A percentile compares a stretch with the other conserved stretches of the same genome.
Evolutionary conservation across 495 filamentous ascomycete species (phyloP).

Genomic region (Talaromyces stipitatus): DNA sequence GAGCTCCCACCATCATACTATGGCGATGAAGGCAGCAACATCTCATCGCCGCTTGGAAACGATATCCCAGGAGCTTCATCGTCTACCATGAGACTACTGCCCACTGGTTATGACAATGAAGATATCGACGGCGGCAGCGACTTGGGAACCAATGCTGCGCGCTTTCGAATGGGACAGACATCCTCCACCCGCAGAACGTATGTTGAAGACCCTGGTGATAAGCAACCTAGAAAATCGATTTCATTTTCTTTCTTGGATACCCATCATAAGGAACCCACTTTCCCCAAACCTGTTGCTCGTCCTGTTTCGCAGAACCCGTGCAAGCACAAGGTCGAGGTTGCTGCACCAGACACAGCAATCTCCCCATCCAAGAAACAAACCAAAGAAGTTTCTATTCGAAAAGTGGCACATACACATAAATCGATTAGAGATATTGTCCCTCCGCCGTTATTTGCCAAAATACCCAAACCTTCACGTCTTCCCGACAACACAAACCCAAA

Average conservation of each 20-base stretch:
- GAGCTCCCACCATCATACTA: slow-evolving; percentile 36
- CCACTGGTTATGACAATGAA: slow-evolving; percentile 37
- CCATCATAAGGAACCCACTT: slow-evolving; percentile 6
- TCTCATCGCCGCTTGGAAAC: slow-evolving; percentile 15
- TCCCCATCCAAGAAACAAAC: background rate
- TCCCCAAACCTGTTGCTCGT: background rate
- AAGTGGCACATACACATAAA: background rate
- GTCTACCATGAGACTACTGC: slow-evolving; percentile 54
- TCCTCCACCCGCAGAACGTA: slow-evolving; percentile 13
- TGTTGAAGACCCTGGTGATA: slow-evolving; percentile 12
- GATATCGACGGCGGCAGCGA: slow-evolving; percentile 18
- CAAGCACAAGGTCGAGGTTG: background rate
- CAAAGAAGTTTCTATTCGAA: background rate
- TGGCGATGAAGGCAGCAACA: slow-evolving; percentile 24
- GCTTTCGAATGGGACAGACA: slow-evolving; percentile 12
- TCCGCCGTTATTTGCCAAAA: background rate
- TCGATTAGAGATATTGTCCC: background rate
- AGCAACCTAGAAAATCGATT: background rate
- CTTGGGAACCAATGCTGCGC: slow-evolving; percentile 8
- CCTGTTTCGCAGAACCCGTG: background rate
- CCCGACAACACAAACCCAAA: background rate
- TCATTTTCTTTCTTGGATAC: slow-evolving; percentile 13
- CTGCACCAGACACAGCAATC: background rate
- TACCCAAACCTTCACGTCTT: background rate
- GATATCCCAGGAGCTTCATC: slow-evolving; percentile 22